phyloP scores from a whole-genome alignment of 805 yeast genomes.

The Hanseniaspora lindneri region DNA sequence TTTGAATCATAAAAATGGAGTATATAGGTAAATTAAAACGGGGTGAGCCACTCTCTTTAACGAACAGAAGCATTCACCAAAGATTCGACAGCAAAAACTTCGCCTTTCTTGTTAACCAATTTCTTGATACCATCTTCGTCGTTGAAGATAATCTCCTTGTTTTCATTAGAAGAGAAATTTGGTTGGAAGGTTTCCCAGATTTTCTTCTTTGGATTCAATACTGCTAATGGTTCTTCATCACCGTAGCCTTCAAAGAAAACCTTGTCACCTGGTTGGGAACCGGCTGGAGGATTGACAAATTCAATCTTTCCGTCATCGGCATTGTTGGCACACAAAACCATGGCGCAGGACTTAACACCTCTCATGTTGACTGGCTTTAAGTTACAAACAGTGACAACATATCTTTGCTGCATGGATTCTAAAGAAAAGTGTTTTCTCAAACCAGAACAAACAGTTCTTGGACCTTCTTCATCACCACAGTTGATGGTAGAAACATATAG shows the following conservation, averaged over 20 bases:
- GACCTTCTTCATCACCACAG: conserved; percentile 92
- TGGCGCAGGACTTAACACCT: conserved; percentile 88
- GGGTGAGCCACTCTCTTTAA: too few species aligned
- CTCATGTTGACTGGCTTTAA: conserved; percentile 97
- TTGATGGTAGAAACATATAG: conserved; percentile 93
- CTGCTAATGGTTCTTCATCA: conserved; percentile 79
- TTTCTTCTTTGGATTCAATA: conserved; percentile 95
- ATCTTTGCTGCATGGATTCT: conserved; percentile 92
- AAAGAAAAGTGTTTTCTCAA: conserved; percentile 77
- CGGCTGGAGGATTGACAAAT: conserved; percentile 88
- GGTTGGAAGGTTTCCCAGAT: conserved; percentile 95
- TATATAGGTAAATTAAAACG: too few species aligned
- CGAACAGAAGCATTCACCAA: conserved; percentile 70
- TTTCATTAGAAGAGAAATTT: conserved; percentile 66
- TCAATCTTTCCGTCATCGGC: conserved; percentile 56
- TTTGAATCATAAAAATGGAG: background rate
- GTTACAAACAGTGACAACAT: conserved; percentile 84
- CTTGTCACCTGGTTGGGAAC: conserved; percentile 90
- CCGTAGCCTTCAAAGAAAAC: conserved; percentile 79
- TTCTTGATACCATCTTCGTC: conserved; percentile 48
- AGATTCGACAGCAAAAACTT: conserved; percentile 59
- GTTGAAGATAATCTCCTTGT: conserved; percentile 66
- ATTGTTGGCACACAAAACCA: conserved; percentile 86
- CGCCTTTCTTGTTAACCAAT: conserved; percentile 71
- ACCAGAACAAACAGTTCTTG: conserved; percentile 97